Evolutionary conservation across 2,329 filamentous ascomycete genomes (phyloP), one percentile per base, ranked within the genome.

Genomic region (Verticillium nonalfalfae): DNA sequence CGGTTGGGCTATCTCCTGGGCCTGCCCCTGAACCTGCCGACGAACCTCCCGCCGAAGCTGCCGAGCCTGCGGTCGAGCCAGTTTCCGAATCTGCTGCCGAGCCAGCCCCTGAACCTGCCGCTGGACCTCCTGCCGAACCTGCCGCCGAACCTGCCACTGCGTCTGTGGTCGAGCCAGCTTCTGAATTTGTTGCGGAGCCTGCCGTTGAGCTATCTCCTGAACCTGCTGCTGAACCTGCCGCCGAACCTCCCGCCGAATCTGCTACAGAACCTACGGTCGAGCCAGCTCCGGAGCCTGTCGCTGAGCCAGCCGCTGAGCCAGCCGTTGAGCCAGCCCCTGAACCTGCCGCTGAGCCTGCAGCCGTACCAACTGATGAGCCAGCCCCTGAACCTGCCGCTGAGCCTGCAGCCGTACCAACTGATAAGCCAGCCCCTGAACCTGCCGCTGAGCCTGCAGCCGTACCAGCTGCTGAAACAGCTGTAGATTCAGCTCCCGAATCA

Each of bases 41-140:
- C 9, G 60, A 62, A 21, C 21, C 61, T 18, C 55, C 50, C n/a
- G 38, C 50, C 15, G 52, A 59, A 6, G 10, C 59, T 10, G 5
- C 56, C 9, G 52, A 63, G 31, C 34, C 33, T 36, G 54, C 54
- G 14, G 40, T 39, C 18, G 86, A 61, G 79, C 7, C 52, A 10
- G 50, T 2, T 39, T 21, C 18, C 13, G 15, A 38, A 89, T 2
- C 26, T 31, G 26, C 26, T 31, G 26, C 59, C 35, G 35, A 59
- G 4, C 31, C 45, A 2, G 21, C 56, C 7, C n/a, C 21, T 38
- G 59, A 60, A 15, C 21, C 40, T 15, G 15, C 59, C 31, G 13
- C 45, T 35, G 61, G 58, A n/a, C 5, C 59, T 14, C 21, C 54
- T 14, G 33, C 38, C 3, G 45, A 57, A 9, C 21, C 26, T 31